Conservation (phyloP, 352 stramenopile genomes). For the Phytophthora pini region DNA sequence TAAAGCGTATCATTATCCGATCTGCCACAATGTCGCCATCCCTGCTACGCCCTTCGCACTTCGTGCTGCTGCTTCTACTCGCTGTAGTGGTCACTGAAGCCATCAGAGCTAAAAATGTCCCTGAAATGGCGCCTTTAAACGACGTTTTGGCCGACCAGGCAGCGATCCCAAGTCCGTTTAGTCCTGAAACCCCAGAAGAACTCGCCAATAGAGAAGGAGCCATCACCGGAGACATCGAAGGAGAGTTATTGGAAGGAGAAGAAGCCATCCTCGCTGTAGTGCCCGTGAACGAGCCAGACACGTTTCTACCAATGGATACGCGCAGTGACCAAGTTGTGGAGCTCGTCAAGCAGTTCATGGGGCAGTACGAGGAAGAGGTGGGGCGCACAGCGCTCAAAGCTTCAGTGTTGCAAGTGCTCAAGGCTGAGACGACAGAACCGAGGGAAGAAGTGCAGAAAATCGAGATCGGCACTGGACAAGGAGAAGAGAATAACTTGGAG, state of each 20-base stretch:
- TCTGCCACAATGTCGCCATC: neutral
- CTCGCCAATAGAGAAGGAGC: slow-evolving; percentile 12
- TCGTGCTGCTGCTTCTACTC: neutral
- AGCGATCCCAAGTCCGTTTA: slow-evolving; percentile 16
- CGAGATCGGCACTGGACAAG: slow-evolving; percentile 39
- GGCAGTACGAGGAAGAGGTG: slow-evolving; percentile 58
- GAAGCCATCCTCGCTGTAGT: slow-evolving; percentile 25
- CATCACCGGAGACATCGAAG: slow-evolving; percentile 1
- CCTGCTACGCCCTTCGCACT: neutral
- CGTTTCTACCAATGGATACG: slow-evolving; percentile 29
- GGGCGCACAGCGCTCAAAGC: slow-evolving; percentile 47
- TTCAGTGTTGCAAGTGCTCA: slow-evolving; percentile 54
- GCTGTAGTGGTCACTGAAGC: neutral
- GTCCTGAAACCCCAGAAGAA: slow-evolving; percentile 15
- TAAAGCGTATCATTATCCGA: slow-evolving; percentile 7
- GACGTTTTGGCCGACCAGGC: slow-evolving; percentile 17
- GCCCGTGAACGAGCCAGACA: slow-evolving; percentile 29
- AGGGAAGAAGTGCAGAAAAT: slow-evolving; percentile 51
- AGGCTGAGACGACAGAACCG: slow-evolving; percentile 53
- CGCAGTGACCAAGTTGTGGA: slow-evolving; percentile 33
- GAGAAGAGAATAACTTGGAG: slow-evolving; percentile 40
- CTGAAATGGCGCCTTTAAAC: slow-evolving; percentile 17
- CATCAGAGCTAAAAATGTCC: slow-evolving; percentile 6
- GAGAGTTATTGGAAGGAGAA: slow-evolving; percentile 20
- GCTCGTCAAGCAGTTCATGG: slow-evolving; percentile 59